Conservation (phyloP, 1,139 yeast species). For the Nakaseomyces kungkrabaensis region DNA sequence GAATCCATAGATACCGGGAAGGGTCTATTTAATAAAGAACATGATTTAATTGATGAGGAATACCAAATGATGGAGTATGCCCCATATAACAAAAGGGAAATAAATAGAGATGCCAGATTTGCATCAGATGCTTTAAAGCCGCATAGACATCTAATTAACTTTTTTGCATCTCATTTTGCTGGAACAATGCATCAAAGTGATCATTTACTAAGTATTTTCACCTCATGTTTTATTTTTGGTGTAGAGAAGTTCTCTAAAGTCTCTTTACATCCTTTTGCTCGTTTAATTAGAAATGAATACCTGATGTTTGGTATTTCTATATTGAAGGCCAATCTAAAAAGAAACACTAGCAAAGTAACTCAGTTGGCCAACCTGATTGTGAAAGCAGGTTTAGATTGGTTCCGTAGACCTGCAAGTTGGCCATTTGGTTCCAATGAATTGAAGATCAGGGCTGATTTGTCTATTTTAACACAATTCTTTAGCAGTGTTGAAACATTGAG, state of each 20-base stretch:
- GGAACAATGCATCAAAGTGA: conserved; percentile 68
- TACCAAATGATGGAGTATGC: conserved; percentile 76
- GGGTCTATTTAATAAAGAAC: conserved; percentile 58
- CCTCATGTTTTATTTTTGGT: conserved; percentile 51
- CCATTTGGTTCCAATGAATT: conserved; percentile 81
- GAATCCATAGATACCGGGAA: conserved; percentile 44
- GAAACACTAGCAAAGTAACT: conserved; percentile 37
- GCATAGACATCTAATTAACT: conserved; percentile 57
- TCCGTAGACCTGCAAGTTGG: conserved; percentile 49
- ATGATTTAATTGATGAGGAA: conserved; percentile 56
- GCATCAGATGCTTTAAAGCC: conserved; percentile 55
- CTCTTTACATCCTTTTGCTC: conserved; percentile 72
- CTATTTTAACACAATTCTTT: conserved; percentile 47
- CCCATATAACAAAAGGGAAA: conserved; percentile 62
- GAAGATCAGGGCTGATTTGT: conserved; percentile 60
- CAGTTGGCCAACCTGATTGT: conserved; percentile 44
- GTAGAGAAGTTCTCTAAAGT: conserved; percentile 48
- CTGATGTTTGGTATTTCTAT: conserved; percentile 60
- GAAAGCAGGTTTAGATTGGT: conserved; percentile 73
- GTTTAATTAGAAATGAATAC: conserved; percentile 66
- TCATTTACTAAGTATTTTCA: conserved; percentile 60
- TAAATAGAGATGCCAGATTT: conserved; percentile 43
- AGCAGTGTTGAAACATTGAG: conserved; percentile 19
- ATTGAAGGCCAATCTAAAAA: conserved; percentile 43
- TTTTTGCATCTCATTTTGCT: conserved; percentile 74